Conservation (phyloP, 345 rosid genomes). For the Trapa incisa region DNA sequence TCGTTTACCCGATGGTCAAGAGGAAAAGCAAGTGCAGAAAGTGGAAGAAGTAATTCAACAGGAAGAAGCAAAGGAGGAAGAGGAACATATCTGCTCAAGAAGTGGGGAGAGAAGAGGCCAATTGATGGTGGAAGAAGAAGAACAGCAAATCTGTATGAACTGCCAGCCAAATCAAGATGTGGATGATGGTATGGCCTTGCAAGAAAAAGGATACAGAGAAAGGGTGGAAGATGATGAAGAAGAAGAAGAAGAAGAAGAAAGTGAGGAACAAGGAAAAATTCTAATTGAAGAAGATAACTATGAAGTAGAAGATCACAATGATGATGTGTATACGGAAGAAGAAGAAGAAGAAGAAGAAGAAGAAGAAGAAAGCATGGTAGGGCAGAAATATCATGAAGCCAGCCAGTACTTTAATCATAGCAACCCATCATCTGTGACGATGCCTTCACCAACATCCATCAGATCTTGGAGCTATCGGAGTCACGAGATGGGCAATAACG, state of each 20-base stretch:
- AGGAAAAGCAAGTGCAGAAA: conserved; percentile 2
- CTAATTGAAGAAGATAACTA: conserved; percentile 18
- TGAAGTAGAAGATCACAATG: conserved; percentile 5
- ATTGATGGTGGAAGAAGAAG: conserved; percentile 7
- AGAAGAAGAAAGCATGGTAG: conserved; percentile 13
- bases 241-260: background rate
- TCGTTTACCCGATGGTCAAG: background rate
- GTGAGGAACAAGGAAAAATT: conserved; percentile 12
- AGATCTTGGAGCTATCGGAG: conserved; percentile 44
- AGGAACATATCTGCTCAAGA: conserved; percentile 12
- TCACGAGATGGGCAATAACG: conserved; percentile 22
- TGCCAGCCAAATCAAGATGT: background rate
- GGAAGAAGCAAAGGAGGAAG: conserved; percentile 9
- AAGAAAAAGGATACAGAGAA: conserved; percentile 16
- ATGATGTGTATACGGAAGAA: conserved; percentile 14
- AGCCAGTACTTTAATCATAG: conserved; percentile 14
- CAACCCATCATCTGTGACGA: conserved; percentile 17
- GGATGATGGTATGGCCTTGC: background rate
- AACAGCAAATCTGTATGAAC: conserved; percentile 6
- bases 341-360: conserved; percentile 1
- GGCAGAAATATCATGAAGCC: conserved; percentile 26
- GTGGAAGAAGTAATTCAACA: background rate
- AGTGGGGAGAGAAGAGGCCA: conserved; percentile 23
- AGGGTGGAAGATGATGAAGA: background rate
- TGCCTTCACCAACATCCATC: conserved; percentile 20